Percentiles rank a stretch among this genome's conserved stretches.
Evolutionary conservation across 768 basidiomycete genomes (phyloP).

Genomic region (Naganishia vishniacii): DNA sequence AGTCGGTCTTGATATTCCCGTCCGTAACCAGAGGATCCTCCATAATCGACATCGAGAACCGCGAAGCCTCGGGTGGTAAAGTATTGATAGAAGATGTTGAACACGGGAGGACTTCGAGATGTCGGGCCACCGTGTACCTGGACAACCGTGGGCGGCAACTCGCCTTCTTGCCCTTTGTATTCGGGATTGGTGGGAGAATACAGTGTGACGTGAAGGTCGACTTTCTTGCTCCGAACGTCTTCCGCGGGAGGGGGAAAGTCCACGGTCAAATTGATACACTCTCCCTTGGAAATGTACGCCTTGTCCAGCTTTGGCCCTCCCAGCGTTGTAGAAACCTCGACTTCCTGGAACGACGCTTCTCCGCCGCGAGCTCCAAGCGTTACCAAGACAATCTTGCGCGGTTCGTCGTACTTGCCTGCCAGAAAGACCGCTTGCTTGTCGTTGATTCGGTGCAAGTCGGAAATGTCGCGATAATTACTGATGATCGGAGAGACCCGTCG

Average conservation of each 20-base stretch:
- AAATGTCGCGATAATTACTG: slow-evolving; percentile 29
- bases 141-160: slow-evolving; percentile 65
- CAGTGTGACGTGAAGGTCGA: slow-evolving; percentile 58
- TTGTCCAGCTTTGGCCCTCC: slow-evolving; percentile 17
- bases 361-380: slow-evolving; percentile 16
- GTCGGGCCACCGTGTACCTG: slow-evolving; percentile 66
- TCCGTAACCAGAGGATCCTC: slow-evolving; percentile 70
- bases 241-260: slow-evolving; percentile 24
- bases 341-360: slow-evolving; percentile 20
- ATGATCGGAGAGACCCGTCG: slow-evolving; percentile 28
- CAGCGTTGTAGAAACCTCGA: slow-evolving; percentile 5
- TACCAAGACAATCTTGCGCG: slow-evolving; percentile 30
- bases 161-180: slow-evolving; percentile 55
- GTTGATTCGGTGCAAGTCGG: slow-evolving; percentile 24
- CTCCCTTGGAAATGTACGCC: slow-evolving; percentile 11
- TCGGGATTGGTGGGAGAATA: slow-evolving; percentile 64
- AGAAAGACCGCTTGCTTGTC: slow-evolving; percentile 34
- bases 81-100: slow-evolving; percentile 22
- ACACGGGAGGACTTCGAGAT: background rate
- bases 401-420: slow-evolving; percentile 28
- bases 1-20: slow-evolving; percentile 56
- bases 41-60: slow-evolving; percentile 68
- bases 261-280: slow-evolving; percentile 17
- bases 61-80: slow-evolving; percentile 32
- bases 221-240: slow-evolving; percentile 11